Conservation (phyloP, 306 rosid species). For the Alnus rubra region DNA sequence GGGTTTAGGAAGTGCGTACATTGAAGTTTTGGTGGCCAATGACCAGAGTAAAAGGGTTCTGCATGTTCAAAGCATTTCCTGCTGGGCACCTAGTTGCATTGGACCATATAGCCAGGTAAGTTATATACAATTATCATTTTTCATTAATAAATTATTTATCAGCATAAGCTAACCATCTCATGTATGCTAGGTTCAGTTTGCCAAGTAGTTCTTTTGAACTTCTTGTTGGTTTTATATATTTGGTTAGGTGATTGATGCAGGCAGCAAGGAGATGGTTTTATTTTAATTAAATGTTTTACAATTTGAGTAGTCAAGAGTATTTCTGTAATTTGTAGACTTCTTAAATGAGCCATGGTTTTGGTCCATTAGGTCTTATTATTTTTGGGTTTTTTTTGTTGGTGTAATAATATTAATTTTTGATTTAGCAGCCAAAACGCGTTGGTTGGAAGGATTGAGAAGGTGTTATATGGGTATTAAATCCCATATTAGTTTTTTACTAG, state of each 20-base stretch:
- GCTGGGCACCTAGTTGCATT: slow-evolving; percentile 99
- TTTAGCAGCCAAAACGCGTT: too few species aligned
- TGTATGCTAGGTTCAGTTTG: not conserved
- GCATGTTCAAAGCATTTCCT: slow-evolving; percentile 92
- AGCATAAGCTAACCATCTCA: slow-evolving; percentile 1
- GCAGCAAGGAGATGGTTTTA: not conserved
- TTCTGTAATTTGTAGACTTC: not conserved
- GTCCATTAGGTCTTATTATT: not conserved
- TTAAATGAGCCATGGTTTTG: not conserved
- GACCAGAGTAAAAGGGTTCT: slow-evolving; percentile 77
- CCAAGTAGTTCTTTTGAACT: not conserved
- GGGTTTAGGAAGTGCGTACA: slow-evolving; percentile 68
- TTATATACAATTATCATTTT: not conserved
- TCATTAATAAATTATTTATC: slow-evolving; percentile 9
- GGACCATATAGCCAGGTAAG: slow-evolving; percentile 98
- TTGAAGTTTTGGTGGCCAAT: slow-evolving; percentile 81
- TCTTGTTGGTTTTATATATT: not conserved
- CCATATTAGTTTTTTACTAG: too few species aligned
- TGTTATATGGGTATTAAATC: too few species aligned
- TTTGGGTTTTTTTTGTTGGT: not conserved
- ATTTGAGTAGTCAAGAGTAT: not conserved
- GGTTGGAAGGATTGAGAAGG: too few species aligned
- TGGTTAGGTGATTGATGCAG: not conserved
- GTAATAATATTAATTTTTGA: too few species aligned
- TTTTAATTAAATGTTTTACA: not conserved